Evolutionary conservation across 1,284 basidiomycete genomes (phyloP).

Genomic region (Moniliella sp.): DNA sequence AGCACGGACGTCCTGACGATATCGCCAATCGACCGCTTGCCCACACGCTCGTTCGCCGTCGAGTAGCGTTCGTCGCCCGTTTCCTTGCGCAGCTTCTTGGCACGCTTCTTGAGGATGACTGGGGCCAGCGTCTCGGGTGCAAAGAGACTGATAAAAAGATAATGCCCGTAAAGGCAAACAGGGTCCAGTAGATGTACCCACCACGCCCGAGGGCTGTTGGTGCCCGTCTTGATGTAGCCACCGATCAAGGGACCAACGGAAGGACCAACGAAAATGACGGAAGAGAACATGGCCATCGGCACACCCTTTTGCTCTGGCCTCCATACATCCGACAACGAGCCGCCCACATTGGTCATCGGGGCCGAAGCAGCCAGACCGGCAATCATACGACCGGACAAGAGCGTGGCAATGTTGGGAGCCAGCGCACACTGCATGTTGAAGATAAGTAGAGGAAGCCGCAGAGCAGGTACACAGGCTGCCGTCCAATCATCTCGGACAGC

Average conservation of each 20-base stretch:
- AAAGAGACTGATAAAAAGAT: constrained; percentile 12
- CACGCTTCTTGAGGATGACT: constrained; percentile 24
- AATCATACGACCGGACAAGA: constrained; percentile 25
- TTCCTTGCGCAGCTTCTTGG: constrained; percentile 26
- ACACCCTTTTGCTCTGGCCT: constrained; percentile 20
- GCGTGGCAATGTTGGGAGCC: constrained; percentile 27
- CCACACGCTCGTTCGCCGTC: constrained; percentile 28
- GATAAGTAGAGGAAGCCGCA: constrained; percentile 26
- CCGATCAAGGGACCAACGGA: constrained; percentile 19
- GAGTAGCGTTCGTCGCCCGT: constrained; percentile 29
- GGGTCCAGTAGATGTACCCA: constrained; percentile 26
- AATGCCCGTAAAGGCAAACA: constrained; percentile 21
- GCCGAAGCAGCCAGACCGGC: constrained; percentile 7
- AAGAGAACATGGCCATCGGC: constrained; percentile 31
- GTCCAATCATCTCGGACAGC: constrained; percentile 30
- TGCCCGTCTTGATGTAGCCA: constrained; percentile 21
- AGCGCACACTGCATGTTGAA: constrained; percentile 26
- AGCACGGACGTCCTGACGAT: constrained; percentile 24
- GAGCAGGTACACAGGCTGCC: constrained; percentile 29
- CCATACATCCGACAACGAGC: constrained; percentile 24
- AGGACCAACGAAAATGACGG: constrained; percentile 23
- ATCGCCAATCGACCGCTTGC: constrained; percentile 20
- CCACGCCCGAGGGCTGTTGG: constrained; percentile 33
- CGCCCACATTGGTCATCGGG: constrained; percentile 10
- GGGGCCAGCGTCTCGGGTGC: constrained; percentile 32